phyloP scores from a whole-genome alignment of 192 early-diverging fungal species.

The Obelidium mucronatum region DNA sequence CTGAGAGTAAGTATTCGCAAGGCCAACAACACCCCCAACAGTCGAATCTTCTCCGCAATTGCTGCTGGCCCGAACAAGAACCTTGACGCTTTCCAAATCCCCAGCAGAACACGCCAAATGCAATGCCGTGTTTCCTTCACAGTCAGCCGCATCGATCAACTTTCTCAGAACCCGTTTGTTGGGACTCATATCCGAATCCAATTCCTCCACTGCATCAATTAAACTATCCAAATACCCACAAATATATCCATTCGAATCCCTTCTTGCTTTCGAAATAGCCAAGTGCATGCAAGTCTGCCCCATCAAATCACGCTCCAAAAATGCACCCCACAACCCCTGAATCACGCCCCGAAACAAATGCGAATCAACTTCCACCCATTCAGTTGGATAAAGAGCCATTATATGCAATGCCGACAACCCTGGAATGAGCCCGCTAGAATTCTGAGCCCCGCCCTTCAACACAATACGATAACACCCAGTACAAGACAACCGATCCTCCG shows the following conservation, averaged over 20 bases:
- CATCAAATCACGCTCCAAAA: constrained; percentile 1
- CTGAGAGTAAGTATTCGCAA: background rate
- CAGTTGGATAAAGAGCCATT: background rate
- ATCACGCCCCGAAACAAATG: background rate
- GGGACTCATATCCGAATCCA: background rate
- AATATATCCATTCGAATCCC: background rate
- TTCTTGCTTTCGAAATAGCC: background rate
- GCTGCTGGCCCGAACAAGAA: background rate
- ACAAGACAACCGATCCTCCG: background rate
- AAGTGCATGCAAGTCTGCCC: constrained; percentile 4
- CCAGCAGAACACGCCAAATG: background rate
- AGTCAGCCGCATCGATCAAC: background rate
- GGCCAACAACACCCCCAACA: background rate
- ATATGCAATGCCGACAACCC: background rate
- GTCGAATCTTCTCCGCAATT: background rate
- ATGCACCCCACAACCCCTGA: background rate
- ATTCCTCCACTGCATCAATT: background rate
- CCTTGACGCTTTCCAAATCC: background rate
- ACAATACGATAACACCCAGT: background rate
- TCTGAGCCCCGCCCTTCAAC: background rate
- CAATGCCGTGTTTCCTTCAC: constrained; percentile 3
- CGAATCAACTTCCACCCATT: background rate
- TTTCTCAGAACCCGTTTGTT: background rate
- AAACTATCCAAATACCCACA: background rate
- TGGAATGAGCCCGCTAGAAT: background rate